Conservation (phyloP, 345 rosid genomes). For the Isatis tinctoria region DNA sequence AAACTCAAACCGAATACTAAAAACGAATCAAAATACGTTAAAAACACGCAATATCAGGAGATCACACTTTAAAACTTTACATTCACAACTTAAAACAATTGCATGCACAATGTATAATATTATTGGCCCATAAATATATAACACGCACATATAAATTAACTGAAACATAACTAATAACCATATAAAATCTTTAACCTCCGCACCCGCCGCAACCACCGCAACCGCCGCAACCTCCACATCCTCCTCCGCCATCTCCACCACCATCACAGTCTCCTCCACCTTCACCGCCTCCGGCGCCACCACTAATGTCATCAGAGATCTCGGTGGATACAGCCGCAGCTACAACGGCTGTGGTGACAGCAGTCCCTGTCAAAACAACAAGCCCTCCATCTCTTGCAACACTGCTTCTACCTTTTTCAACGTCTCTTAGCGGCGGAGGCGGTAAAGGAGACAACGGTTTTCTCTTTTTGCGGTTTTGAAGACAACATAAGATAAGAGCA, state of each 20-base stretch:
- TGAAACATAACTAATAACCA: neutral
- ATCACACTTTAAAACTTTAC: neutral
- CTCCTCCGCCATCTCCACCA: slow-evolving; percentile 7
- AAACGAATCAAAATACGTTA: too few relatives aligned
- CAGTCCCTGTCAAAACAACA: slow-evolving; percentile 9
- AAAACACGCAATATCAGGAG: too few relatives aligned
- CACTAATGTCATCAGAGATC: neutral
- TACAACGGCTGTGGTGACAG: slow-evolving; percentile 8
- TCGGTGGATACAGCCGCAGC: neutral
- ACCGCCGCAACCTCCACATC: slow-evolving; percentile 12
- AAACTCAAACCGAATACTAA: too few relatives aligned
- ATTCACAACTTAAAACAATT: neutral
- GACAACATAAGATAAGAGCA: slow-evolving; percentile 5
- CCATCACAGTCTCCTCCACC: neutral
- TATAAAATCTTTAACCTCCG: neutral
- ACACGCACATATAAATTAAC: neutral
- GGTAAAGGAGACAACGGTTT: neutral
- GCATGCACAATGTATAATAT: neutral
- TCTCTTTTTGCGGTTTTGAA: neutral
- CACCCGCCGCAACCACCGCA: slow-evolving; percentile 17
- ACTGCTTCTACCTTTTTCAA: slow-evolving; percentile 10
- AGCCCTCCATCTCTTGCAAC: slow-evolving; percentile 22
- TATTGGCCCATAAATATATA: neutral
- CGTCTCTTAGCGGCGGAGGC: slow-evolving; percentile 1
- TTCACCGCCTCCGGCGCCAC: neutral